Conservation (phyloP, 345 rosid species). For the Sisymbrium altissimum region DNA sequence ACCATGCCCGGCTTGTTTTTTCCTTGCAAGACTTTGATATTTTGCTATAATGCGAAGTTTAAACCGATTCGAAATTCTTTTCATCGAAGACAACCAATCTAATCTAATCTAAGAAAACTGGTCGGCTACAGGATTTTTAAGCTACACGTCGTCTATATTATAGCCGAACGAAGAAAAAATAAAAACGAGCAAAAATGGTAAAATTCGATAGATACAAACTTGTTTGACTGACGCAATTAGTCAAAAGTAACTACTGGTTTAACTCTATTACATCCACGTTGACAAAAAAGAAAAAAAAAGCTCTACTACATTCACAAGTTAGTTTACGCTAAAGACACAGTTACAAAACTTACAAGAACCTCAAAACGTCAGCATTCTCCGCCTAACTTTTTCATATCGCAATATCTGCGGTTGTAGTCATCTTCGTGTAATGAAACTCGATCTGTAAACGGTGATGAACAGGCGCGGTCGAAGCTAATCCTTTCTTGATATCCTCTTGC, state of each 20-base stretch:
- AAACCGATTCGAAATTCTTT: no score
- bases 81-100: no score
- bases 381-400: neutral
- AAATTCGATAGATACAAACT: neutral
- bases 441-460: slow-evolving; percentile 65
- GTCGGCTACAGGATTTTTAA: no score
- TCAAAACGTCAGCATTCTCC: neutral
- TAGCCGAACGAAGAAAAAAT: neutral
- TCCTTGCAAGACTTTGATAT: neutral
- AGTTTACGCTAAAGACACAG: neutral
- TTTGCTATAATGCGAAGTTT: neutral
- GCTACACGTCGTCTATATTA: neutral
- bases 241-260: neutral
- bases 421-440: slow-evolving; percentile 56
- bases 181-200: neutral
- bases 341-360: slow-evolving; percentile 12
- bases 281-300: no score
- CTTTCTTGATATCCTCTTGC: slow-evolving; percentile 62
- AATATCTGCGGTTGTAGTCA: slow-evolving; percentile 5
- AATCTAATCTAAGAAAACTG: no score
- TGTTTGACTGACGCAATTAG: neutral
- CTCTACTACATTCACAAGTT: slow-evolving; percentile 23
- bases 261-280: no score
- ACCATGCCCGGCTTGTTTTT: neutral
- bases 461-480: slow-evolving; percentile 49